Percentiles rank a stretch among this genome's conserved stretches.
These are phyloP conservation scores for Claviceps maximensis DNA, from an alignment of 2,329 filamentous ascomycete species.

Conservation along the genomic window DNA sequence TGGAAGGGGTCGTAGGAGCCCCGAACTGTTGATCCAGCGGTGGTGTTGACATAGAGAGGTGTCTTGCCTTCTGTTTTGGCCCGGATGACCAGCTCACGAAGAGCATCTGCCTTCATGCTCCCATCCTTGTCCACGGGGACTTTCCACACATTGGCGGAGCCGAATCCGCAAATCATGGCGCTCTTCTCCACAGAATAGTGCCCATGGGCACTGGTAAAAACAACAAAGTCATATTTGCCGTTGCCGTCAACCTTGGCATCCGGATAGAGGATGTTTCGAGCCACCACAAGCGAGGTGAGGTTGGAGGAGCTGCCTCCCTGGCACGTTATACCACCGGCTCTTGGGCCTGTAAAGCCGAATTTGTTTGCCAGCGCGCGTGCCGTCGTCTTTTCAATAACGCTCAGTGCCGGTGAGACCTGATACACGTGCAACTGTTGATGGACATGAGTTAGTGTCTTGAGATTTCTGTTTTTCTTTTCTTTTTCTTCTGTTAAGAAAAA, in stretches of 20 bases:
- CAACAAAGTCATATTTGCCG: conserved; percentile 49
- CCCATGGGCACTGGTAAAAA: conserved; percentile 82
- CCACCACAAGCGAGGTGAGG: conserved; percentile 70
- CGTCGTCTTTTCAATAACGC: conserved; percentile 76
- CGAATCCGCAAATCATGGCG: conserved; percentile 79
- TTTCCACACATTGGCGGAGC: conserved; percentile 55
- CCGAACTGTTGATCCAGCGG: conserved; percentile 84
- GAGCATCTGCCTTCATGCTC: conserved; percentile 52
- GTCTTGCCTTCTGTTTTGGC: conserved; percentile 57
- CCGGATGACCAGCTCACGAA: conserved; percentile 48
- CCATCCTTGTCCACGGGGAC: conserved; percentile 64
- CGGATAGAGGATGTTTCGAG: conserved; percentile 75
- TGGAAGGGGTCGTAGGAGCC: conserved; percentile 77
- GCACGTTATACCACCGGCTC: conserved; percentile 62
- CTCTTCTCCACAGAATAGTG: conserved; percentile 95
- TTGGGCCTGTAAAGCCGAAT: conserved; percentile 61
- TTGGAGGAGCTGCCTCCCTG: conserved; percentile 81
- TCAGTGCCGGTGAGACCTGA: conserved; percentile 80
- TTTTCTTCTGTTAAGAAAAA: neutral
- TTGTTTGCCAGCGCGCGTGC: conserved; percentile 57
- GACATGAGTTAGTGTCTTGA: neutral
- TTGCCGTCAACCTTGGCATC: conserved; percentile 64
- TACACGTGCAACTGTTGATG: conserved; percentile 63
- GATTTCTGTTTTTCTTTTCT: neutral
- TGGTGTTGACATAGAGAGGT: conserved; percentile 90